Base-by-base conservation (phyloP, 768 basidiomycete species). In the Boletus rufocinnamomeus region DNA sequence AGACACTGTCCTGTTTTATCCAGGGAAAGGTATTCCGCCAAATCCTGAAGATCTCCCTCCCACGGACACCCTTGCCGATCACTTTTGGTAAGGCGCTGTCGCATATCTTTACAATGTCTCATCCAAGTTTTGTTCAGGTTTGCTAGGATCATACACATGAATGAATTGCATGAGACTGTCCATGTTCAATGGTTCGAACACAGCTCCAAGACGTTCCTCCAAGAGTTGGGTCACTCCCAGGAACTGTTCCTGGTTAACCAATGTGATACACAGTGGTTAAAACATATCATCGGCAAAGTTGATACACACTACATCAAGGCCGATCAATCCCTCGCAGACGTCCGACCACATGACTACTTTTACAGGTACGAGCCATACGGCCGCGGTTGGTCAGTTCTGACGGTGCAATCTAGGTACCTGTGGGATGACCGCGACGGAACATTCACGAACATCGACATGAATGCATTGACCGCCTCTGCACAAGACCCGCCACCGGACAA, bases 101-200 rank as follows among this genome's bases (percentile, higher is more conserved):
- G 7, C 21, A 6, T 13, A 5, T 57, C 48, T 4, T 44, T 44
- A 28, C 27, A 46, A 50, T 30, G 8, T 44, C n/a, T 50, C 19
- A 47, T 52, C 13, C 17, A 40, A 25, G 27, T 19, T 59, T 51
- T 30, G 16, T 46, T 17, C 62, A 91, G 89, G 89, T 91, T 92
- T 70, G 89, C 79, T 0, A 78, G 77, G 63, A 84, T 93, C 27
- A 67, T 85, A 0, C 81, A 77, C 51, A 79, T 91, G 56, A 69
- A 79, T 17, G 72, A 75, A 35, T 71, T 76, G 17, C 58, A 73
- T 6, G 71, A 78, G 53, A 71, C 57, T 2, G 80, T 82, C 1
- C 91, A 93, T 69, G 72, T 89, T 11, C 88, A 84, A 35, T 93
- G 89, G 89, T 82, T 88, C 30, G 81, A 88, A 53, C 91, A 93